Base-by-base conservation (phyloP, 2,329 filamentous ascomycete species). In the Penicillium sp. region DNA sequence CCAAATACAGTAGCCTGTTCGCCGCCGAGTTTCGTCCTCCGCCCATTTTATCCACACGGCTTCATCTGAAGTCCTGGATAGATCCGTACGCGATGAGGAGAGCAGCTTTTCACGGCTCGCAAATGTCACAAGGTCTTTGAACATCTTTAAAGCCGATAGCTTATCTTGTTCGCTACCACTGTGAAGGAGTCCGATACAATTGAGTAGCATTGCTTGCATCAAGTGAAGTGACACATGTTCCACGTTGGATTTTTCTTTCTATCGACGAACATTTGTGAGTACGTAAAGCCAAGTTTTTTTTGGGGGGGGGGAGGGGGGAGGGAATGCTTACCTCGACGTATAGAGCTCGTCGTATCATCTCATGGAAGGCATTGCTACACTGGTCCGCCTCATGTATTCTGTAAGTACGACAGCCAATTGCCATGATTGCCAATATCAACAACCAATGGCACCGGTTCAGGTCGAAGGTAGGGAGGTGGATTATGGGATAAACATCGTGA, bases 1-100 rank as follows among this genome's bases (percentile, higher is more conserved):
- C 73, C 75, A 78, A 45, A 75, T 69, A 44, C 69, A 63, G 53
- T 76, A 76, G 1, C 70, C 74, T 18, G 70, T 72, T 33, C 75
- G 67, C 49, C 70, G 66, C 18, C 60, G 60, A 11, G 62, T 58
- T 50, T 78, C 75, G 47, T 65, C 56, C 47, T 70, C 62, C 36
- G 69, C 57, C 75, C 75, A 77, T 14, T 48, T 31, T 13, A 42
- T 49, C 74, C 74, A 76, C 9, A 55, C 51, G 30, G 30, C 51
- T 41, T 60, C 59, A 36, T 48, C 33, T 0, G 60, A 49, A 18
- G 11, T 20, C 5, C 56, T 56, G 20, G 44, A 53, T 11, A 43
- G 14, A 13, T 39, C 14, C 25, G n/a, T 43, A 13, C 13, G 47
- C 24, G 33, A 18, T n/a, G 33, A 47, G 41, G 27, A 48, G 33